These are phyloP conservation scores for Botrytis porri DNA, from an alignment of 2,329 filamentous ascomycete species.

Conservation along the genomic window DNA sequence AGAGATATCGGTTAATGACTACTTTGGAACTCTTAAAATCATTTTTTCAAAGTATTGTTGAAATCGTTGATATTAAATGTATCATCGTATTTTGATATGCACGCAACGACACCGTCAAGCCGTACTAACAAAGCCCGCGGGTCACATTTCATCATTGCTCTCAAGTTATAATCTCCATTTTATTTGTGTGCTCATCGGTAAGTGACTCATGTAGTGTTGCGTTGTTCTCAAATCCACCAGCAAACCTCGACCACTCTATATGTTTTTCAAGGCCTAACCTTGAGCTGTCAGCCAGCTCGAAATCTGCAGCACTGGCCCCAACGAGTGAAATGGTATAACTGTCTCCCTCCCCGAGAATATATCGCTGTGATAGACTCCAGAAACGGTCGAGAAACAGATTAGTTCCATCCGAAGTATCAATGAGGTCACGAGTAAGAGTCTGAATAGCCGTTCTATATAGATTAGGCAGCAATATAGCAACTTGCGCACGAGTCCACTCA, in stretches of 20 bases:
- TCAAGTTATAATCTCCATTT: background rate
- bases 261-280: background rate
- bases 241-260: background rate
- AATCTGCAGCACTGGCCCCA: background rate
- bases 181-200: background rate
- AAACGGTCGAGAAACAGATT: background rate
- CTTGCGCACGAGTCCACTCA: too few species aligned
- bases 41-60: too few species aligned
- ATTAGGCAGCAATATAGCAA: too few species aligned
- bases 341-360: background rate
- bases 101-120: background rate
- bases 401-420: background rate
- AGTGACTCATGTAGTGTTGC: background rate
- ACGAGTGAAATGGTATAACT: background rate
- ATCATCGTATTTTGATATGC: background rate
- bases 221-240: background rate
- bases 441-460: background rate
- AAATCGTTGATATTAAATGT: background rate
- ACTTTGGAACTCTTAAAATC: too few species aligned
- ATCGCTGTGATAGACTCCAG: background rate
- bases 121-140: background rate
- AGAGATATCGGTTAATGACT: too few species aligned
- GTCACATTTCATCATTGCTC: background rate
- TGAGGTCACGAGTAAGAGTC: background rate
- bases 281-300: background rate